Base-by-base conservation (phyloP, 176 grass and related monocot genomes). In the Bromus sterilis region DNA sequence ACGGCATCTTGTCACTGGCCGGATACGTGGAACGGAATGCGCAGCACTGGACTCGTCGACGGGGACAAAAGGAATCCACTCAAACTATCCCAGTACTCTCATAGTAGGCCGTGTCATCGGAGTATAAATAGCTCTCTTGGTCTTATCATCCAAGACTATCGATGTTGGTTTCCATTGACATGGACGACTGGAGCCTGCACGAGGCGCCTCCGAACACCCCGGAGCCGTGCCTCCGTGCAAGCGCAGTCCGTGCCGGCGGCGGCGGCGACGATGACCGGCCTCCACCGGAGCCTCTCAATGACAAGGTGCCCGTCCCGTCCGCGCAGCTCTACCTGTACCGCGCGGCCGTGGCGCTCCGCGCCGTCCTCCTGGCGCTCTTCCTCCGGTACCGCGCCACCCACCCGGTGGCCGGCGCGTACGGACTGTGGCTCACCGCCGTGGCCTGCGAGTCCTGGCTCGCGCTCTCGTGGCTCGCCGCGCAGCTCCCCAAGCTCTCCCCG, bases 381-480 rank as follows among this genome's bases (percentile, higher is more conserved):
- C 67, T 89, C 77, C 91, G 56, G 43, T 93, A 89, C 77, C 80
- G 91, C 51, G 55, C 75, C 48, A 35, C 59, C 4, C 65, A 84
- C 64, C 87, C 84, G 33, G 77, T 78, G 25, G 23, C 2, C 23
- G 80, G 62, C 63, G 48, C 77, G 18, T 83, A 83, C 10, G 67
- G 77, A 30, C 80, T 93, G 0, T 93, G 91, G 91, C 28, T 78
- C 21, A 74, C 90, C 1, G 83, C 84, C 73, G 64, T 92, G 29
- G 74, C 41, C 4, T 92, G 91, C 74, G 91, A 89, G 82, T 40
- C 66, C 41, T 84, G 84, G 64, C 87, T 92, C 60, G 78, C 84
- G 60, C 1, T 78, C 32, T 66, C 80, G 1, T 93, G 91, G 87
- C 77, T 93, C 15, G 21, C 72, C n/a, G 71, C 30, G 13, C 84